Conservation (phyloP, 495 filamentous ascomycete genomes). For the Talaromyces liani region DNA sequence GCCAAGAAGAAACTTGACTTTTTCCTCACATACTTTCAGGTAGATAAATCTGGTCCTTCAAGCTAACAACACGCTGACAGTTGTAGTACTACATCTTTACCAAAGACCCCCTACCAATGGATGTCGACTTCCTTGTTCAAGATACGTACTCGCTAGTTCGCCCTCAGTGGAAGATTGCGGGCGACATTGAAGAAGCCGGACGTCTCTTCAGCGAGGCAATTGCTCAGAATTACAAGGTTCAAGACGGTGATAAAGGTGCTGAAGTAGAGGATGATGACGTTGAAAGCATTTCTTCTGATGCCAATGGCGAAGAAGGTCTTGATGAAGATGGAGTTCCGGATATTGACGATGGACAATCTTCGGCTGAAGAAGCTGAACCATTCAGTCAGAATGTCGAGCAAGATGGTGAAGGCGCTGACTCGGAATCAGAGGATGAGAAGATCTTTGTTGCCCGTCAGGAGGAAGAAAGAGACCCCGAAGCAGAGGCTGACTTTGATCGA, state of each 20-base stretch:
- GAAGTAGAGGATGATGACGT: slow-evolving; percentile 60
- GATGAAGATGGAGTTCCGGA: slow-evolving; percentile 50
- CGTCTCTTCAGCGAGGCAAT: slow-evolving; percentile 81
- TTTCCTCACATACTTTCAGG: slow-evolving; percentile 92
- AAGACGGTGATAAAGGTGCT: slow-evolving; percentile 54
- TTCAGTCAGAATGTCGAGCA: slow-evolving; percentile 40
- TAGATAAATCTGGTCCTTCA: slow-evolving; percentile 15
- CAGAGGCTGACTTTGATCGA: slow-evolving; percentile 94
- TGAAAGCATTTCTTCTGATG: slow-evolving; percentile 58
- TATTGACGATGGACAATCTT: slow-evolving; percentile 49
- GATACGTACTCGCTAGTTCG: slow-evolving; percentile 78
- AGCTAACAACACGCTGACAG: slow-evolving; percentile 14
- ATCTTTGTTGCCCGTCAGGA: slow-evolving; percentile 86
- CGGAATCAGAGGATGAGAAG: slow-evolving; percentile 65
- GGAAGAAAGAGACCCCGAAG: slow-evolving; percentile 87
- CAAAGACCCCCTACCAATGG: slow-evolving; percentile 93
- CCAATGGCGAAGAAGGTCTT: slow-evolving; percentile 49
- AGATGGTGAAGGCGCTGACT: slow-evolving; percentile 26
- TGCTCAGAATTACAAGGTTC: slow-evolving; percentile 76
- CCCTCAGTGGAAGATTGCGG: slow-evolving; percentile 85
- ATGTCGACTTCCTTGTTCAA: slow-evolving; percentile 93
- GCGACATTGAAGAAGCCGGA: slow-evolving; percentile 74
- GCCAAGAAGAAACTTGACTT: slow-evolving; percentile 97
- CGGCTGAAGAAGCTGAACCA: slow-evolving; percentile 54
- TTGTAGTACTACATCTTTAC: slow-evolving; percentile 84